Percentiles rank a stretch among this genome's conserved stretches.
Evolutionary conservation across 305 asterid genomes (phyloP).

Genomic region (Andrographis paniculata): DNA sequence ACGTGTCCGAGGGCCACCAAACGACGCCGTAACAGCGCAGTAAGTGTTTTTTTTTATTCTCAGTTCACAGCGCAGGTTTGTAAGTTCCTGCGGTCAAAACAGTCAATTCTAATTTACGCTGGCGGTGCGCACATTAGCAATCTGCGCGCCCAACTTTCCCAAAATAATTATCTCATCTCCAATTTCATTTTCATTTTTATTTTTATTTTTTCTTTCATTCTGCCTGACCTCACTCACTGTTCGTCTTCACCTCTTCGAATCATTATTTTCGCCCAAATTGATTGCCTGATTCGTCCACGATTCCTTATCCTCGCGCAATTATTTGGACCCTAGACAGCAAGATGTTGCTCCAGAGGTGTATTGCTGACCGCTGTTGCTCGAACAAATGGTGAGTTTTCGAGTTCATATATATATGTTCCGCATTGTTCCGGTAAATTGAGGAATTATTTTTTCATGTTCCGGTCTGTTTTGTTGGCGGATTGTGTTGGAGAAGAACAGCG

Average conservation of each 20-base stretch:
- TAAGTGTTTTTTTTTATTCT: no score
- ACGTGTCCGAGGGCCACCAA: no score
- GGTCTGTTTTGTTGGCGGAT: constrained; percentile 6
- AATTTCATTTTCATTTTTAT: no score
- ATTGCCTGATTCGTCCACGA: constrained; percentile 8
- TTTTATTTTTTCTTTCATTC: no score
- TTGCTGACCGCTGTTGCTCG: constrained; percentile 2
- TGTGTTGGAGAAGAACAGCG: constrained; percentile 13
- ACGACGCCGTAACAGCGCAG: neutral
- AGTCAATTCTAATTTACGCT: constrained; percentile 31
- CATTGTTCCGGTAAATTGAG: constrained; percentile 8
- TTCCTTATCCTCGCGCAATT: constrained; percentile 13
- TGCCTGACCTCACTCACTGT: constrained; percentile 11
- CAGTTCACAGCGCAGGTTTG: no score
- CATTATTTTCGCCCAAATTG: neutral
- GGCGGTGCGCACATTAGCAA: constrained; percentile 30
- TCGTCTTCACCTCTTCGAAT: constrained; percentile 15
- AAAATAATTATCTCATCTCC: constrained; percentile 13
- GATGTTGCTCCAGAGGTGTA: constrained; percentile 18
- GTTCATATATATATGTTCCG: constrained; percentile 18
- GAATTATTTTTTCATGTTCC: neutral
- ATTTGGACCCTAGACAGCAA: constrained; percentile 10
- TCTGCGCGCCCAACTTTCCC: constrained; percentile 25
- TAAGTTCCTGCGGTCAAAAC: constrained; percentile 10
- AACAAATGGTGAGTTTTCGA: constrained; percentile 28